Base-by-base conservation (phyloP, 2,329 filamentous ascomycete genomes). In the Exophiala sideris region DNA sequence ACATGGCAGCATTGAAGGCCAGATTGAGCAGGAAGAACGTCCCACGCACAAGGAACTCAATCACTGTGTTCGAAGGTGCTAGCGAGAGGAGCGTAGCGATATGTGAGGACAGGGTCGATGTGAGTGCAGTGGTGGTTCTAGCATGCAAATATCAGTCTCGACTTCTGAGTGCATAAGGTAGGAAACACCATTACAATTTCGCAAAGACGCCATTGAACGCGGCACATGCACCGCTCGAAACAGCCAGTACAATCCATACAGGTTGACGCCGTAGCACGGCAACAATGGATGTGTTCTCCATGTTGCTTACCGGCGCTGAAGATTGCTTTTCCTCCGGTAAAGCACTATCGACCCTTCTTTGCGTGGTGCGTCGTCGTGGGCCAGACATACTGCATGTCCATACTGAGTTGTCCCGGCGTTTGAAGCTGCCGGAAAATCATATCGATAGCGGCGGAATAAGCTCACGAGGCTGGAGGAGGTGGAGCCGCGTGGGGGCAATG, bases 201-300 rank as follows among this genome's bases (percentile, higher is more conserved):
- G 83, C 83, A 67, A 86, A 86, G n/a, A 85, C 77, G 47, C 83
- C 83, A 61, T 86, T 86, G 63, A 83, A 73, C 9, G 83, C 82
- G 14, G 83, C 83, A 66, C 82, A 86, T 38, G 77, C 75, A 52
- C 83, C 83, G 61, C 79, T 82, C n/a, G 79, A 75, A 34, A 85
- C 69, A 44, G 83, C 82, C 52, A 84, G 75, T 57, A 81, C 63
- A 42, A 85, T 73, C 76, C 76, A 78, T n/a, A 65, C 18, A 8
- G 63, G 63, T 45, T 65, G 63, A 18, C 59, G 52, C 14, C 60
- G 57, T 32, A 64, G 50, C 16, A 54, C 50, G 16, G 18, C 35
- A 11, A 60, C 6, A 44, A 60, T 32, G 12, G 56, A 51, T 10
- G 57, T 54, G 14, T 11, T 33, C 47, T 47, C 35, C 52, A 55